These are phyloP conservation scores for Intubia oerlemansii DNA, from an alignment of 2,329 filamentous ascomycete genomes.

Conservation along the genomic window DNA sequence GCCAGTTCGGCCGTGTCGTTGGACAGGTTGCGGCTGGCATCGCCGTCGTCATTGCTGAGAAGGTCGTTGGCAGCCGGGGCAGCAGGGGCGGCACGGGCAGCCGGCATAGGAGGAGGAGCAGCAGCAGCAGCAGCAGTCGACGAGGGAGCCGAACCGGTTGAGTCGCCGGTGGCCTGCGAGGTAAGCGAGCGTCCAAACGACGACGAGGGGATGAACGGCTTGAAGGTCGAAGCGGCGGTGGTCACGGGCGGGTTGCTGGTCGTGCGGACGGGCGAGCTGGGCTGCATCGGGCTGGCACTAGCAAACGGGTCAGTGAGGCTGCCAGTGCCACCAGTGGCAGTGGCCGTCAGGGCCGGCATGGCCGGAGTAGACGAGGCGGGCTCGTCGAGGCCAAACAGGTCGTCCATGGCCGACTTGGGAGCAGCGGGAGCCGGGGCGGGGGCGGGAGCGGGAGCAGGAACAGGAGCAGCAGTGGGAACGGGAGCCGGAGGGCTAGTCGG, in stretches of 20 bases:
- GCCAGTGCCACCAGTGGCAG: slow-evolving; percentile 21
- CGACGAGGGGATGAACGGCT: slow-evolving; percentile 80
- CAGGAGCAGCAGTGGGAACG: slow-evolving; percentile 9
- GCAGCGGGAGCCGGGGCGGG: slow-evolving; percentile 17
- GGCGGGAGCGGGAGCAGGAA: slow-evolving; percentile 7
- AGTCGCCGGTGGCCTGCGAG: slow-evolving; percentile 52
- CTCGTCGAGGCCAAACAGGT: slow-evolving; percentile 76
- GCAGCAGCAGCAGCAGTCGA: slow-evolving; percentile 14
- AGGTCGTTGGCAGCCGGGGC: slow-evolving; percentile 43
- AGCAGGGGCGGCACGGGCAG: not conserved
- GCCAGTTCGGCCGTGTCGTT: slow-evolving; percentile 82
- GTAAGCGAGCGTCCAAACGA: slow-evolving; percentile 74
- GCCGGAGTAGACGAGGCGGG: slow-evolving; percentile 20
- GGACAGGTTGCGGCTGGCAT: slow-evolving; percentile 71
- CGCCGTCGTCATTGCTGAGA: slow-evolving; percentile 75
- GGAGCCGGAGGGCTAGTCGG: slow-evolving; percentile 22
- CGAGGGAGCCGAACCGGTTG: slow-evolving; percentile 22
- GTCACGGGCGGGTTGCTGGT: slow-evolving; percentile 18
- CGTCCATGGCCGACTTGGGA: slow-evolving; percentile 57
- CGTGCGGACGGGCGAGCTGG: slow-evolving; percentile 32
- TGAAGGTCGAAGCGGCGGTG: slow-evolving; percentile 35
- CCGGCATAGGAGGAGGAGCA: not conserved
- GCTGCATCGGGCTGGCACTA: slow-evolving; percentile 21
- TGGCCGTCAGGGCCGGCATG: slow-evolving; percentile 9
- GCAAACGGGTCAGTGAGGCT: slow-evolving; percentile 45